Percentiles rank a stretch among this genome's conserved stretches.
Evolutionary conservation across 441 rosid species (phyloP).

Genomic region (Biscutella laevigata): DNA sequence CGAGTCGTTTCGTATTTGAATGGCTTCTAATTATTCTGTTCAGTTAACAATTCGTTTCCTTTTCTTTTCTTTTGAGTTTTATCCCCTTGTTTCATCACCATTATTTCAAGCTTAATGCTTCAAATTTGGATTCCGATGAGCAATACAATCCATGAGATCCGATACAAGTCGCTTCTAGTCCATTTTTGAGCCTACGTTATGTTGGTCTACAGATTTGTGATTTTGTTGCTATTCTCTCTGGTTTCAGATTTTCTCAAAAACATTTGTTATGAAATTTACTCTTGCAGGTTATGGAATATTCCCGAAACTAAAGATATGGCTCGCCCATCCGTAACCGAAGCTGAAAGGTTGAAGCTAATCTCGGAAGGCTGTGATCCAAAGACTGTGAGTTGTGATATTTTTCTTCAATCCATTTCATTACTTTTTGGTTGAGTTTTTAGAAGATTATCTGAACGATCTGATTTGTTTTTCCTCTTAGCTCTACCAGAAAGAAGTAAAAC

Average conservation of each 20-base stretch:
- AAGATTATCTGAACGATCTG: slow-evolving; percentile 24
- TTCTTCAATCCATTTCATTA: background rate
- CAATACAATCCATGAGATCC: background rate
- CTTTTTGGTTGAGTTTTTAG: background rate
- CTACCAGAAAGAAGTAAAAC: slow-evolving; percentile 67
- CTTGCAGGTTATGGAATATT: slow-evolving; percentile 57
- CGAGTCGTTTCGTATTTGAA: background rate
- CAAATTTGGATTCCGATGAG: background rate
- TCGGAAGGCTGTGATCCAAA: slow-evolving; percentile 68
- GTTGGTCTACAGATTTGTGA: background rate
- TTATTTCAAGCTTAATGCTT: background rate
- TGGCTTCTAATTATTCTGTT: background rate
- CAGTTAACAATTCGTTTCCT: background rate
- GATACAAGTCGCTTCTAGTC: background rate
- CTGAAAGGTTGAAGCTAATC: slow-evolving; percentile 60
- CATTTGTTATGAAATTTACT: background rate
- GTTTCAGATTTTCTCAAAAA: background rate
- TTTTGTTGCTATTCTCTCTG: background rate
- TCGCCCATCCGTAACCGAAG: slow-evolving; percentile 54
- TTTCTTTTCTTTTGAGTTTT: background rate
- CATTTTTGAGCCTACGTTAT: background rate
- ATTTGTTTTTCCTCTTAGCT: slow-evolving; percentile 33
- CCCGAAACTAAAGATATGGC: slow-evolving; percentile 60
- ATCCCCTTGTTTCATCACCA: background rate
- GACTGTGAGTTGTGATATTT: slow-evolving; percentile 41